phyloP scores from a whole-genome alignment of 2,329 filamentous ascomycete genomes.

The Apiospora hydei region DNA sequence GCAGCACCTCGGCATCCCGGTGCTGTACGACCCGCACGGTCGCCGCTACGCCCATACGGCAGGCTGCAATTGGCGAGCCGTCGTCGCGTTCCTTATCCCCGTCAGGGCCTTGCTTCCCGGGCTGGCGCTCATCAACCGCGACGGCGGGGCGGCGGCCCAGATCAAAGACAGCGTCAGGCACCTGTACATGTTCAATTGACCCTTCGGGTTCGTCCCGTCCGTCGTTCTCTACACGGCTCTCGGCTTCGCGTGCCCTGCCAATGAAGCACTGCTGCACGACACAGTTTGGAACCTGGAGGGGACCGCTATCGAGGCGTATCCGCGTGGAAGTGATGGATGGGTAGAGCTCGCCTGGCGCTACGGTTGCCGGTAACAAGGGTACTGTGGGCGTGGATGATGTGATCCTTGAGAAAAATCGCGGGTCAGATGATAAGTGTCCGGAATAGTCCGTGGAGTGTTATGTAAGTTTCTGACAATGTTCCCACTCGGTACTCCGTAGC shows the following conservation, averaged over 20 bases:
- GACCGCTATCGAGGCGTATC: constrained; percentile 35
- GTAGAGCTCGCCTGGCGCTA: background rate
- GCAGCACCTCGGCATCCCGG: constrained; percentile 55
- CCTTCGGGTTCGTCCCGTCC: constrained; percentile 66
- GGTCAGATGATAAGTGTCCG: background rate
- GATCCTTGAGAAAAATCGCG: background rate
- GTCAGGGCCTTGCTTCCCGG: constrained; percentile 65
- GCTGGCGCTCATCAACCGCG: constrained; percentile 53
- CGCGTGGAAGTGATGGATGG: constrained; percentile 26
- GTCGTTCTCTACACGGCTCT: constrained; percentile 62
- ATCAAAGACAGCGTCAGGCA: constrained; percentile 55
- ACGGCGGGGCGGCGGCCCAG: constrained; percentile 32
- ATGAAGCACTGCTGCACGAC: constrained; percentile 54
- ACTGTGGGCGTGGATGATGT: background rate
- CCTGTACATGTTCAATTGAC: constrained; percentile 71
- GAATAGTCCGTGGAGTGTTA: too few relatives aligned
- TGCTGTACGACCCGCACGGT: constrained; percentile 45
- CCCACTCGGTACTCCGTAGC: background rate
- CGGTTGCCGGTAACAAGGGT: background rate
- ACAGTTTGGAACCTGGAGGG: constrained; percentile 47
- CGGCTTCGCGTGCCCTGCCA: constrained; percentile 55
- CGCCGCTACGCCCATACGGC: constrained; percentile 53
- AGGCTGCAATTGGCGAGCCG: constrained; percentile 67
- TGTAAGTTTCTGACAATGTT: background rate
- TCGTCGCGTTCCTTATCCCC: constrained; percentile 63